A percentile compares a stretch with the other conserved stretches of the same genome.
These are phyloP conservation scores for Vitis amurensis DNA, from an alignment of 164 flowering plant species.

Conservation along the genomic window DNA sequence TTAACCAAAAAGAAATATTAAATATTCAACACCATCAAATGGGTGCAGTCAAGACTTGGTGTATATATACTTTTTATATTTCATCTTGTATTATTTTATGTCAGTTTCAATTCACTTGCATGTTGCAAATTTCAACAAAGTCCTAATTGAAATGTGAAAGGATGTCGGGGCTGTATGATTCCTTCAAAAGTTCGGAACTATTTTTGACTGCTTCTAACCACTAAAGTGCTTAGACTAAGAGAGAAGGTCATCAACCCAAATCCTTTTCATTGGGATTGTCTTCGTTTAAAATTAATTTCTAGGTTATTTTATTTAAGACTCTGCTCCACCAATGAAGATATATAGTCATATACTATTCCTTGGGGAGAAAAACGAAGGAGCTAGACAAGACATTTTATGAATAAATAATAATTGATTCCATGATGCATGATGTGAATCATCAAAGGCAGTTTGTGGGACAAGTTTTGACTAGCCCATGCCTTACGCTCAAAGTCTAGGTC, in stretches of 20 bases:
- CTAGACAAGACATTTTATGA: no score
- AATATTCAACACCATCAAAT: no score
- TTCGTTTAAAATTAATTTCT: not conserved
- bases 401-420: no score
- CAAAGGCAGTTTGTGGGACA: no score
- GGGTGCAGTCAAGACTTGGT: no score
- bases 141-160: slow-evolving; percentile 4
- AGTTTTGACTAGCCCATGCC: not conserved
- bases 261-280: not conserved
- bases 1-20: no score
- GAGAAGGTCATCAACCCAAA: not conserved
- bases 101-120: no score
- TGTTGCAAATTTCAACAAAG: no score
- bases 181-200: not conserved
- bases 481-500: slow-evolving; percentile 4
- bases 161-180: not conserved
- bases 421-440: no score
- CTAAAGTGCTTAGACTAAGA: slow-evolving; percentile 9
- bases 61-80: no score
- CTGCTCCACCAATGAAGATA: slow-evolving; percentile 5
- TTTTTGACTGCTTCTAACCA: slow-evolving; percentile 5
- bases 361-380: no score
- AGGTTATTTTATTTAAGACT: not conserved
- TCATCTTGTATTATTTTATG: no score
- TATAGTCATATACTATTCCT: not conserved